phyloP scores from a whole-genome alignment of 108 stramenopile species.

The Skeletonema costatum region DNA sequence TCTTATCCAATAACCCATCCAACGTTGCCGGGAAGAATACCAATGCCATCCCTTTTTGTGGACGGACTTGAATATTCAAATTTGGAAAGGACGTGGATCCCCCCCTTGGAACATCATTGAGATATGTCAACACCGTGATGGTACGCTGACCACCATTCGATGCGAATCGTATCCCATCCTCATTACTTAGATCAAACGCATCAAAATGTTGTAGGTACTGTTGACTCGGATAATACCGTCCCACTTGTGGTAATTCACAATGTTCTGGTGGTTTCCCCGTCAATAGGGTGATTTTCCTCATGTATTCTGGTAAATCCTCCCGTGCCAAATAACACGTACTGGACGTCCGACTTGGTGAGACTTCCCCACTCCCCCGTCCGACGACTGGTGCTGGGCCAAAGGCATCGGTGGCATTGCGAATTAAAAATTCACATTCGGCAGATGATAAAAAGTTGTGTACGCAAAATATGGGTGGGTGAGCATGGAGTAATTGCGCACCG shows the following conservation, averaged over 20 bases:
- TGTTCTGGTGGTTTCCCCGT: slow-evolving; percentile 87
- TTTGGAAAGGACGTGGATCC: slow-evolving; percentile 91
- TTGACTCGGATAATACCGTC: slow-evolving; percentile 83
- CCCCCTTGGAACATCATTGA: slow-evolving; percentile 90
- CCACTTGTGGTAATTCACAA: slow-evolving; percentile 93
- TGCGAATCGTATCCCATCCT: slow-evolving; percentile 83
- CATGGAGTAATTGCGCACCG: slow-evolving; percentile 56
- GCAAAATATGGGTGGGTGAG: slow-evolving; percentile 75
- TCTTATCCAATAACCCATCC: slow-evolving; percentile 88
- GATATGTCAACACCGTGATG: slow-evolving; percentile 94
- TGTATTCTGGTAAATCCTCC: slow-evolving; percentile 80
- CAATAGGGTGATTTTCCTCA: slow-evolving; percentile 74
- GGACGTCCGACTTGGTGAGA: slow-evolving; percentile 79
- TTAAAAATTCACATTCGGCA: slow-evolving; percentile 81
- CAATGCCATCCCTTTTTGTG: slow-evolving; percentile 84
- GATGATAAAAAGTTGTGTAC: slow-evolving; percentile 82
- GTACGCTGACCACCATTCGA: slow-evolving; percentile 93
- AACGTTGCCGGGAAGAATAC: slow-evolving; percentile 97
- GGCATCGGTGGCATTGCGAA: slow-evolving; percentile 64
- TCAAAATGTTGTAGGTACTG: slow-evolving; percentile 89
- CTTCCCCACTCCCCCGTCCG: slow-evolving; percentile 75
- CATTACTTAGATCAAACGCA: slow-evolving; percentile 86
- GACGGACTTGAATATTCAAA: slow-evolving; percentile 79
- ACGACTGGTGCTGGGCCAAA: slow-evolving; percentile 88
- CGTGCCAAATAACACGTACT: slow-evolving; percentile 85